Evolutionary conservation across 1,139 yeast species (phyloP), one percentile per base, ranked within the genome.

Genomic region (Kodamaea sp.): DNA sequence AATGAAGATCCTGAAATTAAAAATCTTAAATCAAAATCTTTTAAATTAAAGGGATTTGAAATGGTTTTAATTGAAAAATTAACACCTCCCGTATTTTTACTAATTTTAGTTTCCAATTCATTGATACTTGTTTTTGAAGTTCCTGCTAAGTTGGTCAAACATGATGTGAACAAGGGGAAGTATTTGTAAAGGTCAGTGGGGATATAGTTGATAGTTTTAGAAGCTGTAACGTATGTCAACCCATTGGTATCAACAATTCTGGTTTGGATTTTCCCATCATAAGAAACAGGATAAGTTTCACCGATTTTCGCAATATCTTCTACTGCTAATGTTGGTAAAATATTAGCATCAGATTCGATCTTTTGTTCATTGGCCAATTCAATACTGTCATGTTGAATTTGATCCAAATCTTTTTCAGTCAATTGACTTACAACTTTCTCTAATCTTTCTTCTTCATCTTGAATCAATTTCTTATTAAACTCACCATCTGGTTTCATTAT

Each of bases 11-110:
- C 96, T 11, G 78, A 67, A 31, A 86, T 58, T 20, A 75, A 65
- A 40, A 65, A 69, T 36, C 74, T 74, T 38, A 88, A 60, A 27
- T 65, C 64, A 8, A 75, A 62, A 7, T 66, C 59, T 24, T 57
- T 51, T 8, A 78, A 62, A 49, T 78, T 61, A 43, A 53, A 59
- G 2, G 90, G 86, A 37, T 81, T 72, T 3, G 84, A 69, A 34
- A 74, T 70, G 4, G 80, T 77, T 45, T 75, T 70, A 11, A 81
- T 67, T 23, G 76, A 70, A 23, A 89, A 76, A 2, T 78, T 65
- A 12, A 92, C 62, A 0, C 97, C 97, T 20, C 98, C 98, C 1
- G 98, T 89, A 44, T 75, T 72, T 37, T 82, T 70, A 54, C 84
- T 87, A 47, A 94, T 89, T 39, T 80, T 79, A 45, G 92, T 89